phyloP scores from a whole-genome alignment of 2,329 filamentous ascomycete species.

The Rosellinia necatrix region DNA sequence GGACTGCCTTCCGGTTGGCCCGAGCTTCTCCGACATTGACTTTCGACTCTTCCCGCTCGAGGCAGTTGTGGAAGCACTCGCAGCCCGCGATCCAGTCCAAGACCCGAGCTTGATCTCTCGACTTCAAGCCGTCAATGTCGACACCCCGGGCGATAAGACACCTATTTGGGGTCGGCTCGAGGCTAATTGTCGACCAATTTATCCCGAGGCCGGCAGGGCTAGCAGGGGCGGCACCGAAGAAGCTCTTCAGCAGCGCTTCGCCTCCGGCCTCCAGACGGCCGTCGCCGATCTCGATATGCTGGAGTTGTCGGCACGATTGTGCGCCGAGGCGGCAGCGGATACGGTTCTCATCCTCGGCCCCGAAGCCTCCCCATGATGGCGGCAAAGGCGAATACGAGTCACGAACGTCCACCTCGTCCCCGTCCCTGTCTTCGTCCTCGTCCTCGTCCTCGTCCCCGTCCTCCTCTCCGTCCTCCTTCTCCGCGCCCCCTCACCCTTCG shows the following conservation, averaged over 20 bases:
- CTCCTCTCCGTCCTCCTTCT: neutral
- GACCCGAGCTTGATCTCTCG: neutral
- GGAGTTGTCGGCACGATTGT: constrained; percentile 35
- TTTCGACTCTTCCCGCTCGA: neutral
- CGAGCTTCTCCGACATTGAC: constrained; percentile 6
- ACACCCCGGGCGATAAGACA: constrained; percentile 35
- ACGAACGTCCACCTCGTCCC: neutral
- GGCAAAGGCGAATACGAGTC: constrained; percentile 1
- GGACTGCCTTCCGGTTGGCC: constrained; percentile 8
- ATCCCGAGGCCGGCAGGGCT: constrained; percentile 26
- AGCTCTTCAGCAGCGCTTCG: constrained; percentile 26
- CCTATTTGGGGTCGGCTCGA: constrained; percentile 36
- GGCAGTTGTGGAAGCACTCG: too few species aligned
- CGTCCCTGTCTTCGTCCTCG: constrained; percentile 3
- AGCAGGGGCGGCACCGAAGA: constrained; percentile 16
- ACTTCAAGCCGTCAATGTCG: constrained; percentile 32
- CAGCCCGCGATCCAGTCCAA: constrained; percentile 5
- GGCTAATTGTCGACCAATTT: constrained; percentile 37
- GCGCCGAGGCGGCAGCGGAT: constrained; percentile 27
- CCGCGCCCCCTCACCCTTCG: constrained; percentile 4
- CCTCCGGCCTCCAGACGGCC: constrained; percentile 12
- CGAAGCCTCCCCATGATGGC: constrained; percentile 31
- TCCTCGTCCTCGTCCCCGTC: too few species aligned
- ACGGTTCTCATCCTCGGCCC: constrained; percentile 40
- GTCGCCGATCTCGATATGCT: constrained; percentile 33